phyloP scores from a whole-genome alignment of 306 rosid genomes.

The Pachyrhizus erosus region DNA sequence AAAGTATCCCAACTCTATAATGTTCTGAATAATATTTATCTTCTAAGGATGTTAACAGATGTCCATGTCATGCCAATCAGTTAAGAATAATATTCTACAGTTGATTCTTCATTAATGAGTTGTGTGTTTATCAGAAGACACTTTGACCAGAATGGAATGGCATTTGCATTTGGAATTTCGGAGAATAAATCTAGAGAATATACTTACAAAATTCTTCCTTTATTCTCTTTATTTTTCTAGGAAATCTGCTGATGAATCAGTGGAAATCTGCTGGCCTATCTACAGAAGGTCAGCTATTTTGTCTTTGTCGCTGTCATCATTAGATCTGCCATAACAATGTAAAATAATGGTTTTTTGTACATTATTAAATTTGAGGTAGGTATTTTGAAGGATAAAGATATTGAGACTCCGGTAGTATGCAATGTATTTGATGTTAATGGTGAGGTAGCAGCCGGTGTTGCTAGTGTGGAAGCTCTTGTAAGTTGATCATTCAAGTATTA shows the following conservation, averaged over 20 bases:
- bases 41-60: slow-evolving; percentile 26
- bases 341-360: slow-evolving; percentile 13
- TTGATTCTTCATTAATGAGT: background rate
- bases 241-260: slow-evolving; percentile 73
- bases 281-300: slow-evolving; percentile 61
- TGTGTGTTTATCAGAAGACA: slow-evolving; percentile 19
- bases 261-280: slow-evolving; percentile 81
- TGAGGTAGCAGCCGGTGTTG: slow-evolving; percentile 83
- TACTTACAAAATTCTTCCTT: slow-evolving; percentile 3
- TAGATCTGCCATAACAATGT: background rate
- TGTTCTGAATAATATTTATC: background rate
- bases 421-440: slow-evolving; percentile 75
- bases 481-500: slow-evolving; percentile 47
- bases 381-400: slow-evolving; percentile 67
- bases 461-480: slow-evolving; percentile 85
- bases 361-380: slow-evolving; percentile 59
- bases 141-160: slow-evolving; percentile 14
- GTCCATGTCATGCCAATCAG: background rate
- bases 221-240: slow-evolving; percentile 45
- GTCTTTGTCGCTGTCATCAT: background rate
- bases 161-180: too few relatives aligned
- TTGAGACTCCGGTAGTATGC: slow-evolving; percentile 84
- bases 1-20: background rate
- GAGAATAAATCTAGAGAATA: slow-evolving; percentile 15
- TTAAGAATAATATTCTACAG: slow-evolving; percentile 2